Conservation (phyloP, 331 rosid species). For the Pyrus hybrid region DNA sequence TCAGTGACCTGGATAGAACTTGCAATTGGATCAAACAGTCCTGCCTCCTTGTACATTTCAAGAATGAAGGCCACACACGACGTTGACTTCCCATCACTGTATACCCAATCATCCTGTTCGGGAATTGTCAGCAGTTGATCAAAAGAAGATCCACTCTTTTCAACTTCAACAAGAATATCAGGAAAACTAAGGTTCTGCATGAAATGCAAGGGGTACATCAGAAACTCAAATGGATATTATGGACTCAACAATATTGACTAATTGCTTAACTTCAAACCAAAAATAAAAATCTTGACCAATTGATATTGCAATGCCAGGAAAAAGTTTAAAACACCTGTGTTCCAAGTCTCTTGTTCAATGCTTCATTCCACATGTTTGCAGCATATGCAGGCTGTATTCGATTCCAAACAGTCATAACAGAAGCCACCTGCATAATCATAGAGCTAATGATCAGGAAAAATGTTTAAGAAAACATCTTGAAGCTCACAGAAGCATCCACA, state of each 20-base stretch:
- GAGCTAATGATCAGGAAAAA: slow-evolving; percentile 13
- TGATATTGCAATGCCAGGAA: neutral
- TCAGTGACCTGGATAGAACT: slow-evolving; percentile 90
- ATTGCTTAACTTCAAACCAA: no score
- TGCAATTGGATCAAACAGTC: slow-evolving; percentile 72
- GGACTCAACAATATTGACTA: neutral
- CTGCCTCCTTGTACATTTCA: slow-evolving; percentile 90
- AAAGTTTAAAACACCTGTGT: slow-evolving; percentile 44
- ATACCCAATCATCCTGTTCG: slow-evolving; percentile 89
- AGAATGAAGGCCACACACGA: slow-evolving; percentile 87
- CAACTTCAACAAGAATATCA: slow-evolving; percentile 77
- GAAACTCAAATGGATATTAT: neutral
- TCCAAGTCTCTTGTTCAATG: slow-evolving; percentile 89
- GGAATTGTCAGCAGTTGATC: slow-evolving; percentile 77
- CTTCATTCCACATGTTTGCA: slow-evolving; percentile 94
- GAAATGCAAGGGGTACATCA: slow-evolving; percentile 14
- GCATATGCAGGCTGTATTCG: slow-evolving; percentile 84
- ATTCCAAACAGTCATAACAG: slow-evolving; percentile 93
- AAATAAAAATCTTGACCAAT: neutral
- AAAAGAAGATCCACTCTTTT: slow-evolving; percentile 76
- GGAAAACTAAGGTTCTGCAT: slow-evolving; percentile 73
- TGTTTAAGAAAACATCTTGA: neutral
- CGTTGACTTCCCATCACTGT: slow-evolving; percentile 84
- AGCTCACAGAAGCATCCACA: slow-evolving; percentile 1
- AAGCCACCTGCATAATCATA: slow-evolving; percentile 67